A percentile compares a stretch with the other conserved stretches of the same genome.
Conservation (phyloP, 108 stramenopile species). For the Phaeodactylum tricornutum region DNA sequence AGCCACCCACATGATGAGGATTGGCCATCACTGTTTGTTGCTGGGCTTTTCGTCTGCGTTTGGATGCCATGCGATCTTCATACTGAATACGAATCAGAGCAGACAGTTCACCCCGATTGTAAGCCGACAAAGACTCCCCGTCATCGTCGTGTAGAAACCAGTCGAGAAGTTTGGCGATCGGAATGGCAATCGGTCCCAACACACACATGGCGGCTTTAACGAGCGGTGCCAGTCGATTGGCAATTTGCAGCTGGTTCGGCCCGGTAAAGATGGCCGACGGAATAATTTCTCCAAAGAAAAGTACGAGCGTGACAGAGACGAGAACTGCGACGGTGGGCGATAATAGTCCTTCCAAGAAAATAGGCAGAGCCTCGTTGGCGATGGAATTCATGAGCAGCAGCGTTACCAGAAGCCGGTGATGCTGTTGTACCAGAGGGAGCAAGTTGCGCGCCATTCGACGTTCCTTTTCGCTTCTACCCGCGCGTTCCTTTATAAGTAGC, state of each 20-base stretch:
- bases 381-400: conserved; percentile 88
- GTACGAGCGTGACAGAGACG: conserved; percentile 83
- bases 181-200: conserved; percentile 74
- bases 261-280: conserved; percentile 90
- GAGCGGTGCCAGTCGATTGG: conserved; percentile 61
- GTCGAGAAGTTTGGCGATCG: conserved; percentile 83
- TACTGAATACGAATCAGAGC: conserved; percentile 73
- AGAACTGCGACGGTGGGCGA: conserved; percentile 74
- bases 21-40: background rate
- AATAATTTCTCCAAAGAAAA: conserved; percentile 69
- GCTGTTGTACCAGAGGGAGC: conserved; percentile 64
- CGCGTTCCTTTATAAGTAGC: conserved; percentile 65
- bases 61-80: conserved; percentile 53
- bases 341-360: conserved; percentile 88
- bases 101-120: conserved; percentile 53
- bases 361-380: conserved; percentile 89
- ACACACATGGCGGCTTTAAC: conserved; percentile 70
- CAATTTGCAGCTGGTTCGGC: conserved; percentile 79
- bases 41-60: conserved; percentile 13
- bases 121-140: conserved; percentile 14
- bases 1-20: too few relatives aligned
- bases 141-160: conserved; percentile 37
- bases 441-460: conserved; percentile 30
- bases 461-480: conserved; percentile 31
- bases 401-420: conserved; percentile 89